Evolutionary conservation across 2,329 filamentous ascomycete genomes (phyloP).

Genomic region (Pestalotiopsis sp.): DNA sequence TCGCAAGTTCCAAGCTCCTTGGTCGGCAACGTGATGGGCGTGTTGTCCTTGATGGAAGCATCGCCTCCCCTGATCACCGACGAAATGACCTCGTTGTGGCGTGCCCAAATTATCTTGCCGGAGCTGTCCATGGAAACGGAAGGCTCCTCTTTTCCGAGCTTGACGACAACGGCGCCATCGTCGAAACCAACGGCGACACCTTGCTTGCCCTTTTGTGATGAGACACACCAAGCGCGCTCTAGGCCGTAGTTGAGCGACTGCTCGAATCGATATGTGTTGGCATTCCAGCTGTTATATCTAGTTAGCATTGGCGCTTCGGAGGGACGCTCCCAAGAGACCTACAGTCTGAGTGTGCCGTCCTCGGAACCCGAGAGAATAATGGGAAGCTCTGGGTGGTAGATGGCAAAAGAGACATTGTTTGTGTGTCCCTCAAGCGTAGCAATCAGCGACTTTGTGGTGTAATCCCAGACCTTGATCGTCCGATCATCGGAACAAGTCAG

Average conservation of each 20-base stretch:
- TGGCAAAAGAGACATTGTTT: conserved; percentile 97
- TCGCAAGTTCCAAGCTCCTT: conserved; percentile 97
- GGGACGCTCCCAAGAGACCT: not conserved
- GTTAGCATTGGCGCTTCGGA: not conserved
- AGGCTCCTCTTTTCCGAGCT: conserved; percentile 95
- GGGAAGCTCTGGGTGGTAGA: conserved; percentile 95
- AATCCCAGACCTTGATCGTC: conserved; percentile 98
- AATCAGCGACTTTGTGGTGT: conserved; percentile 96
- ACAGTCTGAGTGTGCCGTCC: conserved; percentile 92
- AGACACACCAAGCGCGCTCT: conserved; percentile 96
- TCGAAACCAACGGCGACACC: conserved; percentile 96
- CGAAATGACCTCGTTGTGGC: conserved; percentile 92
- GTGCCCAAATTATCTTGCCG: conserved; percentile 95
- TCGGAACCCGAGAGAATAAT: conserved; percentile 97
- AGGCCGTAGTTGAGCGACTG: conserved; percentile 95
- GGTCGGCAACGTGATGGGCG: conserved; percentile 81
- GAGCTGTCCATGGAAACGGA: conserved; percentile 97
- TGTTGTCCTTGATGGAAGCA: conserved; percentile 81
- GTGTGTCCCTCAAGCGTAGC: conserved; percentile 96
- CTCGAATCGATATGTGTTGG: conserved; percentile 94
- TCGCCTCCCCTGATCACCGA: conserved; percentile 93
- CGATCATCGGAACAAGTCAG: conserved; percentile 96
- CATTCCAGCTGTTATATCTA: conserved; percentile 68
- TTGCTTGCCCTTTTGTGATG: conserved; percentile 92
- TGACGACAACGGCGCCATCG: conserved; percentile 95